phyloP scores from a whole-genome alignment of 2,329 filamentous ascomycete species.

The Tolypocladium capitatum region DNA sequence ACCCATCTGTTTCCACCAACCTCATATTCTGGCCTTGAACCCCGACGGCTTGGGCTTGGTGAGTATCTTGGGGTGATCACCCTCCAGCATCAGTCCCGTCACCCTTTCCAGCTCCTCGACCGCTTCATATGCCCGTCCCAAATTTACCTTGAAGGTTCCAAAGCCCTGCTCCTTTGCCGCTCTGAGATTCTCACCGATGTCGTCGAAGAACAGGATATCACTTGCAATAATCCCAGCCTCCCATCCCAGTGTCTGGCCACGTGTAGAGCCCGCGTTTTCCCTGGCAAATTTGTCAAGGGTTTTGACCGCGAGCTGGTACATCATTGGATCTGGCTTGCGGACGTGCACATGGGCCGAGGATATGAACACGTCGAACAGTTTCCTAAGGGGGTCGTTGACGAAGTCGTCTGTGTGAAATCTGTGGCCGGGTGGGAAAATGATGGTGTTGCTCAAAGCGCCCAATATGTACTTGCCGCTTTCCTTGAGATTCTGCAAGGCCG shows the following conservation, averaged over 20 bases:
- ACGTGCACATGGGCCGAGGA: conserved; percentile 77
- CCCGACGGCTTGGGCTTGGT: conserved; percentile 22
- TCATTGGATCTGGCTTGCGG: conserved; percentile 71
- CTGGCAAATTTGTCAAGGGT: conserved; percentile 51
- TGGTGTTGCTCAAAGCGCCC: conserved; percentile 79
- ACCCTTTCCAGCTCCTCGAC: conserved; percentile 67
- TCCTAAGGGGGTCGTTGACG: conserved; percentile 42
- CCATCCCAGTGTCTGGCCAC: conserved; percentile 30
- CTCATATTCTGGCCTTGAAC: conserved; percentile 28
- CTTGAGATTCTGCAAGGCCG: conserved; percentile 59
- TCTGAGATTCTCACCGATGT: conserved; percentile 89
- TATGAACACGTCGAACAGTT: conserved; percentile 75
- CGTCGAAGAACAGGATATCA: conserved; percentile 80
- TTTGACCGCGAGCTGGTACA: conserved; percentile 63
- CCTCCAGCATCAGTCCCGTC: conserved; percentile 53
- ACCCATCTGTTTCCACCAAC: background rate
- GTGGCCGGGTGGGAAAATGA: conserved; percentile 70
- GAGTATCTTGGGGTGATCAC: conserved; percentile 37
- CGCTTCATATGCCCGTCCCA: conserved; percentile 68
- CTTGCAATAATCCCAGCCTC: conserved; percentile 37
- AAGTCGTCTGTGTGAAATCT: conserved; percentile 42
- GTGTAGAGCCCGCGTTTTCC: conserved; percentile 28
- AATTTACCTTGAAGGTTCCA: conserved; percentile 67
- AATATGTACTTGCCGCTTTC: conserved; percentile 54
- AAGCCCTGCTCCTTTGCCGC: conserved; percentile 63